A percentile compares a stretch with the other conserved stretches of the same genome.
Evolutionary conservation across 2,329 filamentous ascomycete genomes (phyloP).

Genomic region (Aspergillus oerlinghausenensis): DNA sequence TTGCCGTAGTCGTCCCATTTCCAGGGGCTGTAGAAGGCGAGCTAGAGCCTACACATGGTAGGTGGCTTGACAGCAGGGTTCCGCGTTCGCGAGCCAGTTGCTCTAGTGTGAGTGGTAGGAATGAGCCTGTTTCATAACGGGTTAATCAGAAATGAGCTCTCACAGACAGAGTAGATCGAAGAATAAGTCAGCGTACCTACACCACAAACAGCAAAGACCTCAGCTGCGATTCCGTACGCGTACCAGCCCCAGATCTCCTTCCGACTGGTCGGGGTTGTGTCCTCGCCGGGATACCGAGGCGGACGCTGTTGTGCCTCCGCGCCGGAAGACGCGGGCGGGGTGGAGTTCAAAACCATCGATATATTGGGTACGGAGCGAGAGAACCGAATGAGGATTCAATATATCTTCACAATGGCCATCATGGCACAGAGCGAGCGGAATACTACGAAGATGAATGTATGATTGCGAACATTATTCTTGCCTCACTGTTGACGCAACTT

Average conservation of each 20-base stretch:
- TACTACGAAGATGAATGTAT: background rate
- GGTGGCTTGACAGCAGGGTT: slow-evolving; percentile 56
- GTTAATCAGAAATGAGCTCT: background rate
- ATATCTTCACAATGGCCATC: slow-evolving; percentile 3
- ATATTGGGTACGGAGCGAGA: background rate
- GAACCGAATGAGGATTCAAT: background rate
- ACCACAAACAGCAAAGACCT: slow-evolving; percentile 88
- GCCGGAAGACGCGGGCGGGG: slow-evolving; percentile 11
- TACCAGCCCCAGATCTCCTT: slow-evolving; percentile 90
- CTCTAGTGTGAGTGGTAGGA: slow-evolving; percentile 87
- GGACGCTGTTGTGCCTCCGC: slow-evolving; percentile 23
- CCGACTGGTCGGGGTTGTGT: slow-evolving; percentile 73
- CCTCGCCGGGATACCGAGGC: slow-evolving; percentile 70
- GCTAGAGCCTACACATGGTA: slow-evolving; percentile 26
- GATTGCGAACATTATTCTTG: background rate
- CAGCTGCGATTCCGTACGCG: slow-evolving; percentile 87
- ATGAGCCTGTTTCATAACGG: slow-evolving; percentile 58
- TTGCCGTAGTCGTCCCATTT: slow-evolving; percentile 12
- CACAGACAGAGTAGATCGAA: background rate
- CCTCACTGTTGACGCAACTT: background rate
- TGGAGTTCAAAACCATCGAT: slow-evolving; percentile 9
- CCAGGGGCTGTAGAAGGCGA: slow-evolving; percentile 15
- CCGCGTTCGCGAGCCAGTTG: slow-evolving; percentile 88
- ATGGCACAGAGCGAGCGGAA: slow-evolving; percentile 9
- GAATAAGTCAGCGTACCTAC: slow-evolving; percentile 45